phyloP scores from a whole-genome alignment of 139 green algal species.

The Yamagishiella unicocca region DNA sequence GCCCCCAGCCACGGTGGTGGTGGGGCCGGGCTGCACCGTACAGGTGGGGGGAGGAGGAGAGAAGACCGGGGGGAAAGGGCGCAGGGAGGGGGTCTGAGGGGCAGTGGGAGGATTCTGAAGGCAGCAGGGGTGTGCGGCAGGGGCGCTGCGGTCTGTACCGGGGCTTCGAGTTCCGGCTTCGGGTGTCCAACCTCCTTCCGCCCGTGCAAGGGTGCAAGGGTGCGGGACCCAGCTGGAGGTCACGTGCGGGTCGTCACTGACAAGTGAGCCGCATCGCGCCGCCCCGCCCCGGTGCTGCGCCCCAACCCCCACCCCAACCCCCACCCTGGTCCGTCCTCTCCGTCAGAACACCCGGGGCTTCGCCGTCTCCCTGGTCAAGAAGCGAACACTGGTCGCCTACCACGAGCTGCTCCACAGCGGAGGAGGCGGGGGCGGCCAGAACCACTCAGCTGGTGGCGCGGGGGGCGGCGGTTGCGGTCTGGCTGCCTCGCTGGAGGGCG shows the following conservation, averaged over 20 bases:
- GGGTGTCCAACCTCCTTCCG: too few species aligned
- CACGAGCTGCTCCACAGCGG: conserved; percentile 38
- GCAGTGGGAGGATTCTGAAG: too few species aligned
- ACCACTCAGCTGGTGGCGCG: background rate
- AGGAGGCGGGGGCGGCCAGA: background rate
- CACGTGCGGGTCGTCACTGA: too few species aligned
- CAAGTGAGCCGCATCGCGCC: too few species aligned
- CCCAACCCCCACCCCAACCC: background rate
- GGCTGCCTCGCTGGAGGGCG: conserved; percentile 36
- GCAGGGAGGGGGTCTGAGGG: too few species aligned
- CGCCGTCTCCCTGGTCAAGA: conserved; percentile 54
- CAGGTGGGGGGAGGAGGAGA: background rate
- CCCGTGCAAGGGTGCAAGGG: too few species aligned
- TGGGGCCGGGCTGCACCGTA: conserved; percentile 49
- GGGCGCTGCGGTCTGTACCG: too few species aligned
- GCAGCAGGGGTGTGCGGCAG: too few species aligned
- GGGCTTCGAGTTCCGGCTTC: too few species aligned
- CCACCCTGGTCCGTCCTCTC: background rate
- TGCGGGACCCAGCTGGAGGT: too few species aligned
- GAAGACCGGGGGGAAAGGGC: too few species aligned
- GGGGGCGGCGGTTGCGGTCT: conserved; percentile 18
- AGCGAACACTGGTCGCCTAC: conserved; percentile 11
- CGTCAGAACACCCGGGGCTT: conserved; percentile 49
- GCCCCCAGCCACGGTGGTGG: conserved; percentile 40
- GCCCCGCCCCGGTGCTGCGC: background rate